Percentiles rank a stretch among this genome's conserved stretches.
Evolutionary conservation across 306 rosid species (phyloP).

Genomic region (Psophocarpus tetragonolobus): DNA sequence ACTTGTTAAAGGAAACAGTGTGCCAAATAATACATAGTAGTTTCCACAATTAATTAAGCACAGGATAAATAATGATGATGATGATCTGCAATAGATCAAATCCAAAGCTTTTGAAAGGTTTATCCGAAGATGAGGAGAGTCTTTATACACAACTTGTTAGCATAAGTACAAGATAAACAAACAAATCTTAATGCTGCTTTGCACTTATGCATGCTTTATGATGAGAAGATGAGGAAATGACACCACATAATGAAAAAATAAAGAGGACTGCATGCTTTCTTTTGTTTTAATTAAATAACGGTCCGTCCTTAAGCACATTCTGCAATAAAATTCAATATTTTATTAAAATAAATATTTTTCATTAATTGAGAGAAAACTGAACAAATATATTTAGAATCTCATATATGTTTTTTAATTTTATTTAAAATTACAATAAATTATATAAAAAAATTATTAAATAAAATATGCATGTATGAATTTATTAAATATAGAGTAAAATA

Average conservation of each 20-base stretch:
- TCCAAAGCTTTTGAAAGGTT: conserved; percentile 7
- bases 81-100: background rate
- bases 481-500: too few relatives aligned
- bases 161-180: background rate
- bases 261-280: background rate
- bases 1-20: background rate
- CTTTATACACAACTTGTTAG: background rate
- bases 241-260: background rate
- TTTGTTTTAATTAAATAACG: too few relatives aligned
- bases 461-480: too few relatives aligned
- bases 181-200: background rate
- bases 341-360: too few relatives aligned
- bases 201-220: conserved; percentile 4
- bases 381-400: too few relatives aligned
- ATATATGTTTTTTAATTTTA: too few relatives aligned
- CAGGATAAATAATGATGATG: background rate
- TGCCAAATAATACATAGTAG: conserved; percentile 2
- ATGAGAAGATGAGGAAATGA: conserved; percentile 8
- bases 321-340: too few relatives aligned
- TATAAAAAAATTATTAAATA: too few relatives aligned
- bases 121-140: background rate
- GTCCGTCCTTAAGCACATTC: too few relatives aligned
- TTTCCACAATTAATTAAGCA: background rate
- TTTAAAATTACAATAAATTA: too few relatives aligned
- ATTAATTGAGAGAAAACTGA: too few relatives aligned